Evolutionary conservation across 441 rosid genomes (phyloP), one percentile per base, ranked within the genome.

Genomic region (Erodium moschatum): DNA sequence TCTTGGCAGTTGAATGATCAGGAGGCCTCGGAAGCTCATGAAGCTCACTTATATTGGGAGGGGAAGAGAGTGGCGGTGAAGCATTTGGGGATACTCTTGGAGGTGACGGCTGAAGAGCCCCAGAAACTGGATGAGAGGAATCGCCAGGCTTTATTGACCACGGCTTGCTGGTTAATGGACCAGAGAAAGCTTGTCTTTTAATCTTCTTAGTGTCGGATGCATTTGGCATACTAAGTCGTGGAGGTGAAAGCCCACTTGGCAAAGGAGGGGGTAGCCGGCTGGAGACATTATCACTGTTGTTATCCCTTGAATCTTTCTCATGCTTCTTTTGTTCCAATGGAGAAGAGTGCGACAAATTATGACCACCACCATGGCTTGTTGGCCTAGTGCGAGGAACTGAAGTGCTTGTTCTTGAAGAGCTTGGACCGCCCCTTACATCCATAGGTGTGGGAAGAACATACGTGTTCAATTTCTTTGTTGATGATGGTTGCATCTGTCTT

Each of bases 21-120:
- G 99, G 97, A 20, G 99, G 99, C 84, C 96, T 82, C 1, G 99
- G 99, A 79, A 95, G 99, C 83, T 89, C 86, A 68, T 95, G 97
- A 70, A 90, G 96, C 83, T 89, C 95, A 54, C 82, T 89, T 65
- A 79, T 82, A 69, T 87, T 85, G 48, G 95, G 97, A 64, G 97
- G 88, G 65, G 90, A 88, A 67, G 71, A 88, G 66, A 84, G 87
- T 6, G 97, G 97, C 33, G 99, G 99, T 46, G 97, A 91, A 56
- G 92, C 86, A 64, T 76, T 83, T 18, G 97, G 96, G 58, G 96
- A 90, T 70, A 73, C 81, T 79, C 81, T 86, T 64, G 95, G 91
- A 67, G 96, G 81, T 71, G 87, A 75, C 4, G 84, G 68, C 71
- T 76, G 89, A 72, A 79, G 82, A 82, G 65, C 75, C 52, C 84